A percentile compares a stretch with the other conserved stretches of the same genome.
Evolutionary conservation across 768 basidiomycete species (phyloP).

Genomic region (Lentinula lateritia): DNA sequence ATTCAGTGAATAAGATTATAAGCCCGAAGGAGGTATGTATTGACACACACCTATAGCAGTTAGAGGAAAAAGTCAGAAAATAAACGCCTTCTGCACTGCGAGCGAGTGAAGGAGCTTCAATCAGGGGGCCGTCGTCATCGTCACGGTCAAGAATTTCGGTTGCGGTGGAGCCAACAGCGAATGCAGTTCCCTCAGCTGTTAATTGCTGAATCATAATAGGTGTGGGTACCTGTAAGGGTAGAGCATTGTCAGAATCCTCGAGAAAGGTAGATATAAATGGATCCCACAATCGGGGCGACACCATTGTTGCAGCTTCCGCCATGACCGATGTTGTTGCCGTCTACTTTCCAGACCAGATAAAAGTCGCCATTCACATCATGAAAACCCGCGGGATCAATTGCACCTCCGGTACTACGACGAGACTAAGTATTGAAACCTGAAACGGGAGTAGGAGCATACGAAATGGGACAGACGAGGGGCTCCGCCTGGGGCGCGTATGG

Average conservation of each 20-base stretch:
- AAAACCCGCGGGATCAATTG: constrained; percentile 3
- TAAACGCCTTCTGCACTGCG: constrained; percentile 14
- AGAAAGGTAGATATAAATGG: constrained; percentile 20
- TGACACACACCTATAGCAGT: constrained; percentile 15
- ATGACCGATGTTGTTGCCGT: constrained; percentile 24
- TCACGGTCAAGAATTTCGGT: constrained; percentile 20
- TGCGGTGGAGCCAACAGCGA: constrained; percentile 14
- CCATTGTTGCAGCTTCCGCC: constrained; percentile 21
- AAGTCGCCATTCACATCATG: constrained; percentile 11
- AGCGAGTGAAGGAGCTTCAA: constrained; percentile 23
- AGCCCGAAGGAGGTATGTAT: no score
- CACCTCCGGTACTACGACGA: not conserved
- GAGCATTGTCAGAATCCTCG: not conserved
- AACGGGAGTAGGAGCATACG: not conserved
- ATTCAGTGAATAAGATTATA: not conserved
- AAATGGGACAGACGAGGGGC: not conserved
- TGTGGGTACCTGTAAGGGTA: not conserved
- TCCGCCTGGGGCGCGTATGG: constrained; percentile 14
- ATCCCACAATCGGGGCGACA: constrained; percentile 10
- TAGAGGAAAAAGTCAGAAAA: constrained; percentile 23
- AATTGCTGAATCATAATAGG: constrained; percentile 15
- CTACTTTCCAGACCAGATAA: constrained; percentile 25
- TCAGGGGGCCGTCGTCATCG: constrained; percentile 20
- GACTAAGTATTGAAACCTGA: not conserved
- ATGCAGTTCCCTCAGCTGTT: constrained; percentile 16